Base-by-base conservation (phyloP, 805 yeast species). In the Barnettozyma pratensis region DNA sequence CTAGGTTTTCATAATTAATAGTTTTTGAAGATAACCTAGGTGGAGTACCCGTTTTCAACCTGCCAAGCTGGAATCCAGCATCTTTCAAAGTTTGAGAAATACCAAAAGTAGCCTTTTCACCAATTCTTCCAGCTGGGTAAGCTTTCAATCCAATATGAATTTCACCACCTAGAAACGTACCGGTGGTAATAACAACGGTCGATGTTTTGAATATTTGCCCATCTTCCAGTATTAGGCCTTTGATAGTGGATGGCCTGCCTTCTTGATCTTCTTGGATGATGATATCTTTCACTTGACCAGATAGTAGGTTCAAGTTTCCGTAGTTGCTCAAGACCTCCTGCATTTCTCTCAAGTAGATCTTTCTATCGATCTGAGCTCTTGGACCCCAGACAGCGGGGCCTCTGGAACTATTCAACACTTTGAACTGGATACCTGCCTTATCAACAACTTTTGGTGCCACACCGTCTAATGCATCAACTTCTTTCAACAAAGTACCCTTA, bases 351-450 rank as follows among this genome's bases (percentile, higher is more conserved):
- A 85, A 69, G 63, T 94, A 94, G 2, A 92, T 74, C 41, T 79
- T 71, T 54, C 99, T 72, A 65, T 94, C 99, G 31, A 94, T 92
- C 68, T 94, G 99, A 1, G 97, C 97, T 51, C 99, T 70, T 7
- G 97, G 97, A 0, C 99, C 98, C 88, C 97, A 96, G 2, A 92
- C 98, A 0, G 99, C 99, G 0, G 96, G 87, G 3, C 99, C 99
- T 54, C 89, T 79, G 2, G 96, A 85, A 41, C 83, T 74, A 64
- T 94, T 94, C 53, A 94, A 72, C 52, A 88, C 82, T 60, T 88
- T 89, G 67, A 83, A 94, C 64, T 91, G 96, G 31, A 91, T 86
- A 0, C 98, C 99, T 0, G 98, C 95, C 57, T 76, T 72, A 67
- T 94, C 99, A 2, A 94, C 90, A n/a, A 94, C 80, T 50, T 78